Evolutionary conservation across 108 stramenopile species (phyloP).

Genomic region (Cyclotella choctawhatcheeana): DNA sequence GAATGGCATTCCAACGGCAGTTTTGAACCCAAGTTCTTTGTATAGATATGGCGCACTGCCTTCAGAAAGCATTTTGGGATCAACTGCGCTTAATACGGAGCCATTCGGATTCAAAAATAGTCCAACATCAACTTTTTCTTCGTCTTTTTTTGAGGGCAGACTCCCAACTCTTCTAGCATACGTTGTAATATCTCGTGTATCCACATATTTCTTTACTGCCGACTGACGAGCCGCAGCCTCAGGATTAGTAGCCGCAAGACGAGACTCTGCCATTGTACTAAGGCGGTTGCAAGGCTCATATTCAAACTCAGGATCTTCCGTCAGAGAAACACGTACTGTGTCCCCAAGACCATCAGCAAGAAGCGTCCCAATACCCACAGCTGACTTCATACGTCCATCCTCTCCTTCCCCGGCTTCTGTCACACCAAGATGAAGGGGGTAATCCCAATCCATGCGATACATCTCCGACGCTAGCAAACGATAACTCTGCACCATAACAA

Average conservation of each 20-base stretch:
- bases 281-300: conserved; percentile 93
- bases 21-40: conserved; percentile 93
- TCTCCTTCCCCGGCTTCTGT: conserved; percentile 99
- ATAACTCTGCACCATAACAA: conserved; percentile 97
- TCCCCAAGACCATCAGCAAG: conserved; percentile 96
- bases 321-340: conserved; percentile 95
- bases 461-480: conserved; percentile 92
- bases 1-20: conserved; percentile 97
- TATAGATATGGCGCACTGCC: conserved; percentile 85
- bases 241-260: conserved; percentile 68
- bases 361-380: conserved; percentile 96
- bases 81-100: conserved; percentile 78
- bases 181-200: conserved; percentile 85
- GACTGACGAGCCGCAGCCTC: conserved; percentile 67
- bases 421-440: conserved; percentile 97
- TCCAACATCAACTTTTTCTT: conserved; percentile 83
- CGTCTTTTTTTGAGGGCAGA: conserved; percentile 78
- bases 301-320: conserved; percentile 97
- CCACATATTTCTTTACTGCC: conserved; percentile 75
- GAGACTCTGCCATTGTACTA: conserved; percentile 79
- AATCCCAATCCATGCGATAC: conserved; percentile 95
- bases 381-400: conserved; percentile 98
- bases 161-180: conserved; percentile 73
- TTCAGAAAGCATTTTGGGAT: conserved; percentile 78
- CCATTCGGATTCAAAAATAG: conserved; percentile 91